Base-by-base conservation (phyloP, 1,284 basidiomycete species). In the Melampsora americana region DNA sequence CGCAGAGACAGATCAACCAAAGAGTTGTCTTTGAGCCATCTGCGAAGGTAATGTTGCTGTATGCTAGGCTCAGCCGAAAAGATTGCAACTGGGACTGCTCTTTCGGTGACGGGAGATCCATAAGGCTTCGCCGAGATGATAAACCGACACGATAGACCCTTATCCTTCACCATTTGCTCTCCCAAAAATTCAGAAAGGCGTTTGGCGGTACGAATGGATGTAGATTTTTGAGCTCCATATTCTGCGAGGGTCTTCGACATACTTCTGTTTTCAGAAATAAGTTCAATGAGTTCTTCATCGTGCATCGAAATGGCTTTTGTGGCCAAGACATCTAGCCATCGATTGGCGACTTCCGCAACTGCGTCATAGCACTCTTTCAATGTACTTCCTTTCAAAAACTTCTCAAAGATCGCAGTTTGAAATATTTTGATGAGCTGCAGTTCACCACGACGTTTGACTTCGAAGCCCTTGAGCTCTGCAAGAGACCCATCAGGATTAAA, bases 351-450 rank as follows among this genome's bases (percentile, higher is more conserved):
- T 78, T 91, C 87, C 0, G 96, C 95, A 28, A 99, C 96, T 0
- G 92, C 92, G 5, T 90, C 89, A 81, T 99, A 99, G 83, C 96
- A 99, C 81, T 97, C 95, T 81, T 95, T 90, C 0, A 92, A 92
- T 0, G 95, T 97, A 0, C 88, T 86, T 0, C 96, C 96, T 0
- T 98, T 88, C 65, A 99, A 84, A 85, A 99, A 99, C 82, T 92
- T 95, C 84, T 96, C 94, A 83, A 99, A 99, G 81, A 99, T 93
- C 81, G 96, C 93, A 6, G 93, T 93, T 83, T 99, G 96, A 87
- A 99, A 99, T 80, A 95, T 96, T 85, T 99, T 99, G 90, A 99
- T 96, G 81, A 99, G 89, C 82, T 99, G 96, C 70, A 99, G 86
- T 83, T 99, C 96, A 62, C 96, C 96, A 70, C 96, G 88, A 77